Conservation (phyloP, 148 eudicot species). For the Diospyros lotus region DNA sequence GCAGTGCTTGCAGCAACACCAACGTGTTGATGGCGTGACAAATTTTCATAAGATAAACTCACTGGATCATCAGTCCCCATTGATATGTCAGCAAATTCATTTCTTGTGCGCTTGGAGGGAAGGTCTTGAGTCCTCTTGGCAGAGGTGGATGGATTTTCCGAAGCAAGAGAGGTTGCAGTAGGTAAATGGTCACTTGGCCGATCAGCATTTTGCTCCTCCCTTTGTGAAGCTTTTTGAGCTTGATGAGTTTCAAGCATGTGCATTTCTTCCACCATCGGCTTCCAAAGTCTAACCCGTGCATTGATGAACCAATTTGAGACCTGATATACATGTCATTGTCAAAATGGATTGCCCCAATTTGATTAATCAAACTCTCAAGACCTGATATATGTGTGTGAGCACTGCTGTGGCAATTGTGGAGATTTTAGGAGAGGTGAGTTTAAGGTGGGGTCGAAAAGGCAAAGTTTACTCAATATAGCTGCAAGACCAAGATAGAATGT, state of each 20-base stretch:
- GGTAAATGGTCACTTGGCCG: conserved; percentile 20
- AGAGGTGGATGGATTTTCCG: conserved; percentile 24
- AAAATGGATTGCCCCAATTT: not conserved
- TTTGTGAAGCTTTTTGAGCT: conserved; percentile 26
- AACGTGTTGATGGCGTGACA: conserved; percentile 16
- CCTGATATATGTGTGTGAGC: too few species aligned
- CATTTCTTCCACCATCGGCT: conserved; percentile 69
- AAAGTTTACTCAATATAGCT: not conserved
- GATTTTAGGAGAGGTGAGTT: too few species aligned
- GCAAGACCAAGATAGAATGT: not conserved
- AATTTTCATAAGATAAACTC: conserved; percentile 23
- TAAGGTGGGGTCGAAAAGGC: too few species aligned
- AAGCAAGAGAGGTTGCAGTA: conserved; percentile 12
- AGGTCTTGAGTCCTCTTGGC: conserved; percentile 20
- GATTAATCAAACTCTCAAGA: not conserved
- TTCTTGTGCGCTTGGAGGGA: conserved; percentile 29
- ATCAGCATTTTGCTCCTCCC: conserved; percentile 20
- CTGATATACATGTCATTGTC: conserved; percentile 18
- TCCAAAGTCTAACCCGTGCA: conserved; percentile 63
- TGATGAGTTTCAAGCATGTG: conserved; percentile 52
- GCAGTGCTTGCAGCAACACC: conserved; percentile 17
- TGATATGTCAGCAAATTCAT: conserved; percentile 19
- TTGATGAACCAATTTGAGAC: conserved; percentile 69
- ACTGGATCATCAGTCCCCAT: conserved; percentile 18
- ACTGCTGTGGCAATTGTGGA: too few species aligned